Evolutionary conservation across 2,329 filamentous ascomycete genomes (phyloP).

Genomic region (Leptographium procerum): DNA sequence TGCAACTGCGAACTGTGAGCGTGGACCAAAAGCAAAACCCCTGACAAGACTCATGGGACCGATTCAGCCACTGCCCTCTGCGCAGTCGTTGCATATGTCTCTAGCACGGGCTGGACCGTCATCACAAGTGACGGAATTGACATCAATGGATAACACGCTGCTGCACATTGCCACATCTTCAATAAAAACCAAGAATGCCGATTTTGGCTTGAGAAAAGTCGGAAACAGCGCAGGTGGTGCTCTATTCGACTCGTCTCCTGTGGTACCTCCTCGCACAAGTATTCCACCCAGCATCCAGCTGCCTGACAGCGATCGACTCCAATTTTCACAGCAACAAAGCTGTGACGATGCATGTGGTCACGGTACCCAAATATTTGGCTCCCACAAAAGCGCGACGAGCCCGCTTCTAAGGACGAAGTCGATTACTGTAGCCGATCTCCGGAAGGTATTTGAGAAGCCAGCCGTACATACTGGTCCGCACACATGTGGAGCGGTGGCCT

Average conservation of each 20-base stretch:
- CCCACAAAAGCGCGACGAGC: no score
- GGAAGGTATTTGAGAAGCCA: constrained; percentile 18
- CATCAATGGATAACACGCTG: neutral
- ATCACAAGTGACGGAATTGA: neutral
- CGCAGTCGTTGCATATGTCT: neutral
- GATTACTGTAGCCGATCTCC: constrained; percentile 19
- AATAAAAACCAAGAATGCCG: neutral
- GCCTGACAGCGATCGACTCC: neutral
- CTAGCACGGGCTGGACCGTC: neutral
- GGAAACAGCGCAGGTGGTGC: no score
- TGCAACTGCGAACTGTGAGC: neutral
- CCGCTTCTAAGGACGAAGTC: neutral
- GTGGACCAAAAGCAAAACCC: neutral
- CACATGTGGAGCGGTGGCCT: neutral
- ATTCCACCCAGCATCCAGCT: neutral
- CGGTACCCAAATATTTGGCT: neutral
- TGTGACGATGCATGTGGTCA: no score
- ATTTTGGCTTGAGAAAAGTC: neutral
- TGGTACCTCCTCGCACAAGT: constrained; percentile 1
- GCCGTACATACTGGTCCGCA: no score
- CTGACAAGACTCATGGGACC: constrained; percentile 8
- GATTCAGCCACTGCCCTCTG: constrained; percentile 1
- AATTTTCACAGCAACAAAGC: neutral
- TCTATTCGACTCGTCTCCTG: neutral
- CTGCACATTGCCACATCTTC: neutral